A percentile compares a stretch with the other conserved stretches of the same genome.
These are phyloP conservation scores for Stephania cephalantha DNA, from an alignment of 164 flowering plant genomes.

Conservation along the genomic window DNA sequence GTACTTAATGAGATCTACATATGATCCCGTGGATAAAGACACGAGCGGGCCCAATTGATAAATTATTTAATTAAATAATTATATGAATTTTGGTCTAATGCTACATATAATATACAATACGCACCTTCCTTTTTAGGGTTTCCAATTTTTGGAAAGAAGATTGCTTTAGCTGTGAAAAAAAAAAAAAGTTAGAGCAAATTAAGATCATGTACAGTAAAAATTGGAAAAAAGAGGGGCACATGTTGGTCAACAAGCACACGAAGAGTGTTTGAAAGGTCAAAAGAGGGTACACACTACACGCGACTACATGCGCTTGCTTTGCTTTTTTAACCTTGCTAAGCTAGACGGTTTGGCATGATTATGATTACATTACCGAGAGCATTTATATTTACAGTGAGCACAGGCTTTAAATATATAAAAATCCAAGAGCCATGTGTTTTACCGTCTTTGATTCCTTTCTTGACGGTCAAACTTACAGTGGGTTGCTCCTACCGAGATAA, in stretches of 20 bases:
- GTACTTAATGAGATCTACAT: too few species aligned
- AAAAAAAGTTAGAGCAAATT: too few species aligned
- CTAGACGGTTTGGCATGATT: slow-evolving; percentile 18
- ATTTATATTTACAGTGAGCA: slow-evolving; percentile 27
- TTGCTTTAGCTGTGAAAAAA: not conserved
- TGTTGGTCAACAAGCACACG: not conserved
- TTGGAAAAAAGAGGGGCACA: not conserved
- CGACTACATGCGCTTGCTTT: not conserved
- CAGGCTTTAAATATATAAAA: slow-evolving; percentile 36
- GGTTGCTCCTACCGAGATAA: slow-evolving; percentile 31
- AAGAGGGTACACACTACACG: not conserved
- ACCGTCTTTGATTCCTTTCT: slow-evolving; percentile 47
- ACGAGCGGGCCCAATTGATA: too few species aligned
- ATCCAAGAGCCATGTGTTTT: slow-evolving; percentile 31
- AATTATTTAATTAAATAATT: too few species aligned
- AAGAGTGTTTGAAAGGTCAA: slow-evolving; percentile 9
- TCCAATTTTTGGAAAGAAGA: not conserved
- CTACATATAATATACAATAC: too few species aligned
- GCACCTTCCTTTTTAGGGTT: not conserved
- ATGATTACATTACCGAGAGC: slow-evolving; percentile 31
- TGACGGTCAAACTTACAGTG: slow-evolving; percentile 58
- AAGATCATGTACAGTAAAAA: not conserved
- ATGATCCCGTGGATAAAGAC: too few species aligned
- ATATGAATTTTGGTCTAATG: too few species aligned
- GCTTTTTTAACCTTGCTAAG: slow-evolving; percentile 9